A percentile compares a stretch with the other conserved stretches of the same genome.
These are phyloP conservation scores for Fusarium coffeatum DNA, from an alignment of 2,329 filamentous ascomycete species.

Conservation along the genomic window DNA sequence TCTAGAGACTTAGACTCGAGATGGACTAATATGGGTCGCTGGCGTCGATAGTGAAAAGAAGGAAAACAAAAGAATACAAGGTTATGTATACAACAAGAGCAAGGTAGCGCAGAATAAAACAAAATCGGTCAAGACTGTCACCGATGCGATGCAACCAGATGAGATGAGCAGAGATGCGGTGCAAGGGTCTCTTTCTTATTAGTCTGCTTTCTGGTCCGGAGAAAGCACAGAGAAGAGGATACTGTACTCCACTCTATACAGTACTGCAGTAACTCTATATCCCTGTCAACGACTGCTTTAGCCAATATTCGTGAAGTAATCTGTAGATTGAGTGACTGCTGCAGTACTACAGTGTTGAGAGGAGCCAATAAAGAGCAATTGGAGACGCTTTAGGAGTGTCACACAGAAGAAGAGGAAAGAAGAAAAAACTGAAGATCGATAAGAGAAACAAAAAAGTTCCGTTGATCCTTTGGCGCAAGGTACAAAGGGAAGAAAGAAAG, in stretches of 20 bases:
- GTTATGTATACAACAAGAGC: slow-evolving; percentile 14
- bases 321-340: neutral
- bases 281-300: slow-evolving; percentile 11
- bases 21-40: neutral
- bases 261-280: neutral
- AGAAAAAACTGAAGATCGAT: neutral
- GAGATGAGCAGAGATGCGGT: neutral
- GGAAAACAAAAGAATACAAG: neutral
- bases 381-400: too few relatives aligned
- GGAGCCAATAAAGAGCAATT: neutral
- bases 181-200: slow-evolving; percentile 9
- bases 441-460: neutral
- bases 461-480: neutral
- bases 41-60: neutral
- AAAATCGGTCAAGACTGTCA: slow-evolving; percentile 18
- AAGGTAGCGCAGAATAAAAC: neutral
- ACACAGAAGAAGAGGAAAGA: neutral
- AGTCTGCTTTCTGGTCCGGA: neutral
- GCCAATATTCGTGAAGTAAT: neutral
- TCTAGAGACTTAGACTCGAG: neutral
- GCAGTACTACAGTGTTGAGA: neutral
- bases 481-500: neutral
- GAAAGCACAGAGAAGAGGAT: neutral
- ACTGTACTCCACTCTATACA: slow-evolving; percentile 22
- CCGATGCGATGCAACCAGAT: slow-evolving; percentile 4